phyloP scores from a whole-genome alignment of 139 green algal species.

The Pseudopediastrum boryanum region DNA sequence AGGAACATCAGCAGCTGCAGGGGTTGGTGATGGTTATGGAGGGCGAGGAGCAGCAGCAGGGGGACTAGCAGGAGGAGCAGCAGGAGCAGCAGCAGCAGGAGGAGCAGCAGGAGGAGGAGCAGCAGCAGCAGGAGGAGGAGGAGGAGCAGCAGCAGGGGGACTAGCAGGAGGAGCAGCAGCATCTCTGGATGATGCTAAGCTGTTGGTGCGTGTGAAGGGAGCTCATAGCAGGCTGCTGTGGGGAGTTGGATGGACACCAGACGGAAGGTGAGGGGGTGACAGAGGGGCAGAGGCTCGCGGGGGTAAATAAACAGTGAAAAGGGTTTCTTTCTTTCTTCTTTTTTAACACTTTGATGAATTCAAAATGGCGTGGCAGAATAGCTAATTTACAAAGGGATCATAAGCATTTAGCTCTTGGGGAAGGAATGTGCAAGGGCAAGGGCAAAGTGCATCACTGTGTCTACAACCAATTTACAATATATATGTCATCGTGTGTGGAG shows the following conservation, averaged over 20 bases:
- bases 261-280: constrained; percentile 45
- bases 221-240: constrained; percentile 86
- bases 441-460: too few relatives aligned
- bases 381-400: neutral
- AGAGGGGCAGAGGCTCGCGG: neutral
- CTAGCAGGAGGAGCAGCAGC: too few relatives aligned
- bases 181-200: constrained; percentile 50
- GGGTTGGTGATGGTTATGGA: neutral
- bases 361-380: neutral
- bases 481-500: too few relatives aligned
- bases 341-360: neutral
- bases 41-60: neutral
- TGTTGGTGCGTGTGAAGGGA: constrained; percentile 51
- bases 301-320: neutral
- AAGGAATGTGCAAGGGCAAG: too few relatives aligned
- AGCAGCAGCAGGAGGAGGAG: constrained; percentile 15
- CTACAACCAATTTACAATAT: too few relatives aligned
- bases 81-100: neutral
- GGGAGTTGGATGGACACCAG: constrained; percentile 71
- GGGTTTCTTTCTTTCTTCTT: neutral
- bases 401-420: neutral
- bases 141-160: too few relatives aligned
- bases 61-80: too few relatives aligned
- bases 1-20: constrained; percentile 1
- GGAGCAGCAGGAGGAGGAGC: constrained; percentile 3